These are phyloP conservation scores for Coemansia sp. DNA, from an alignment of 192 early-diverging fungal genomes.

Conservation along the genomic window DNA sequence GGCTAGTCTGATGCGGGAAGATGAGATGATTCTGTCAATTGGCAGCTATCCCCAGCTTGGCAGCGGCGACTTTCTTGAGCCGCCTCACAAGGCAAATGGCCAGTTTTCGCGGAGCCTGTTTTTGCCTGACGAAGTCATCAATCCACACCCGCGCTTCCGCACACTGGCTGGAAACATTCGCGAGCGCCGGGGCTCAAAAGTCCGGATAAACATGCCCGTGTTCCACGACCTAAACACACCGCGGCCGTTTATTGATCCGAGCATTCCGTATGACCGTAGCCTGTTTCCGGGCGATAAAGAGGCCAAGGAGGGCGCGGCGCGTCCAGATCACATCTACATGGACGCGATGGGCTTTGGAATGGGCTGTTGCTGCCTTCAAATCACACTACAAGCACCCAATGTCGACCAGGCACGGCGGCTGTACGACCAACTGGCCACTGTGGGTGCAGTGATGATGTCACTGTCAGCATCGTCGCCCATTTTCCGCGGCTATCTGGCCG, in stretches of 20 bases:
- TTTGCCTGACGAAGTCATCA: slow-evolving; percentile 91
- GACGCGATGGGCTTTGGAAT: slow-evolving; percentile 99
- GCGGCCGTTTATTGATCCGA: slow-evolving; percentile 79
- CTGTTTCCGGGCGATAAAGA: slow-evolving; percentile 69
- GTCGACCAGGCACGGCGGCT: slow-evolving; percentile 88
- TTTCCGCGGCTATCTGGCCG: slow-evolving; percentile 90
- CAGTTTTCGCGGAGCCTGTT: slow-evolving; percentile 81
- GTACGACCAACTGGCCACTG: slow-evolving; percentile 91
- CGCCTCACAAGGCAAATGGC: slow-evolving; percentile 69
- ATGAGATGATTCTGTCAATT: slow-evolving; percentile 79
- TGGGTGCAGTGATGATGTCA: slow-evolving; percentile 94
- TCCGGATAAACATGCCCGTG: slow-evolving; percentile 94
- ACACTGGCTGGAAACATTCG: slow-evolving; percentile 95
- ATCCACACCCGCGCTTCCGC: slow-evolving; percentile 88
- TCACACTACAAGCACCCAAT: slow-evolving; percentile 95
- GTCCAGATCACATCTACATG: slow-evolving; percentile 95
- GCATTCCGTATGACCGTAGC: slow-evolving; percentile 62
- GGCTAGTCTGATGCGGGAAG: slow-evolving; percentile 57
- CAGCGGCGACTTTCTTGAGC: slow-evolving; percentile 67
- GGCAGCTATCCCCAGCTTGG: slow-evolving; percentile 93
- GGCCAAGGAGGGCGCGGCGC: slow-evolving; percentile 71
- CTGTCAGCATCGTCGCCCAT: slow-evolving; percentile 90
- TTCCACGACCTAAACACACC: slow-evolving; percentile 91
- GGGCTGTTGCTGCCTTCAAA: slow-evolving; percentile 97
- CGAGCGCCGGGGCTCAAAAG: slow-evolving; percentile 87